phyloP scores from a whole-genome alignment of 768 basidiomycete species.

The Lepiota venenata region DNA sequence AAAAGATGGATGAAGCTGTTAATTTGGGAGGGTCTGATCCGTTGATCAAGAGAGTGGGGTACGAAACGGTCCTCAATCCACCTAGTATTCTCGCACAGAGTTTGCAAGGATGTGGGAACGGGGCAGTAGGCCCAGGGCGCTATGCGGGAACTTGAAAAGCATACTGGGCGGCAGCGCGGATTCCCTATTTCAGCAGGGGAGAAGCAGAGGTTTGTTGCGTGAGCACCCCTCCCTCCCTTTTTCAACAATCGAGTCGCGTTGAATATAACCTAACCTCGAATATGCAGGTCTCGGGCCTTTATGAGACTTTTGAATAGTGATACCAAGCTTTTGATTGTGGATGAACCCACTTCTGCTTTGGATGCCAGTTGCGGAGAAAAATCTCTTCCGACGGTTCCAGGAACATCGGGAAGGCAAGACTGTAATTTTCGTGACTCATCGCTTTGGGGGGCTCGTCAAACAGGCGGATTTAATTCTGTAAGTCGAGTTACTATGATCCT shows the following conservation, averaged over 20 bases:
- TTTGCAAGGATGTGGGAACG: constrained; percentile 23
- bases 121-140: constrained; percentile 23
- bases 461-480: constrained; percentile 50
- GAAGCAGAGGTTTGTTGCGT: constrained; percentile 39
- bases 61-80: constrained; percentile 32
- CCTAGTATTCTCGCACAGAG: constrained; percentile 26
- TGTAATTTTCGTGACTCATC: constrained; percentile 46
- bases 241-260: not conserved
- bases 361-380: constrained; percentile 47
- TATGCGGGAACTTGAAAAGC: constrained; percentile 22
- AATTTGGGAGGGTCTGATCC: constrained; percentile 29
- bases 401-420: constrained; percentile 39
- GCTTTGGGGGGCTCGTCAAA: constrained; percentile 37
- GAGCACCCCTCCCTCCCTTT: constrained; percentile 16
- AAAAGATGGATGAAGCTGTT: constrained; percentile 21
- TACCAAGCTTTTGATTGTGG: constrained; percentile 43
- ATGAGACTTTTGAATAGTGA: constrained; percentile 28
- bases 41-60: constrained; percentile 30
- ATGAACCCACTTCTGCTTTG: constrained; percentile 49
- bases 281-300: constrained; percentile 37
- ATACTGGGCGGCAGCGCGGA: constrained; percentile 17
- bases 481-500: constrained; percentile 18
- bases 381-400: constrained; percentile 35
- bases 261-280: not conserved
- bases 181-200: constrained; percentile 32